Percentiles rank a stretch among this genome's conserved stretches.
phyloP scores from a whole-genome alignment of 2,329 filamentous ascomycete genomes.

The Celoporthe dispersa region DNA sequence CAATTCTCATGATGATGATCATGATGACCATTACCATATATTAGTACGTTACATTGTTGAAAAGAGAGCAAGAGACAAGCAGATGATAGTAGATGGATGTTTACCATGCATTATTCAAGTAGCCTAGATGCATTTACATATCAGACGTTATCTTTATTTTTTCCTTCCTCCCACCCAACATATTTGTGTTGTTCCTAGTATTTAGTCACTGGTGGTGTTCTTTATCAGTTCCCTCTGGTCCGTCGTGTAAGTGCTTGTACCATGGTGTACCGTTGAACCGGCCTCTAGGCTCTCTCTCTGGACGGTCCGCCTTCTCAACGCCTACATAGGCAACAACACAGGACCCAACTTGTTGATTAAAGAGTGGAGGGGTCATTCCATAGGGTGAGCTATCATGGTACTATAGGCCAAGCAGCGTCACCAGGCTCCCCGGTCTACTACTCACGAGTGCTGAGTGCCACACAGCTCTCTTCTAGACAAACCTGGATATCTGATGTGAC shows the following conservation, averaged over 20 bases:
- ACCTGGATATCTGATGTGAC: too few species aligned
- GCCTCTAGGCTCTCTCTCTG: not conserved
- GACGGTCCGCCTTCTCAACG: not conserved
- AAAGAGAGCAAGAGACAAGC: not conserved
- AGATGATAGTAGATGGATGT: not conserved
- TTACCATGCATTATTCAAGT: not conserved
- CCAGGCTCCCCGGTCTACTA: not conserved
- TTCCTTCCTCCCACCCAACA: too few species aligned
- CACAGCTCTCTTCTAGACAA: not conserved
- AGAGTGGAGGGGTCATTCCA: too few species aligned
- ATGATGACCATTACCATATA: constrained; percentile 2
- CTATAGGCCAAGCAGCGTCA: not conserved
- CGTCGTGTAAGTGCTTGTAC: not conserved
- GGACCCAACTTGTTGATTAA: too few species aligned
- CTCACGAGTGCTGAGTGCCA: too few species aligned
- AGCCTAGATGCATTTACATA: not conserved
- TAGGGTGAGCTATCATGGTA: too few species aligned
- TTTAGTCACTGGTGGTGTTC: not conserved
- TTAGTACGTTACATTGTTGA: not conserved
- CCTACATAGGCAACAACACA: not conserved
- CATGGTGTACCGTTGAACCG: not conserved
- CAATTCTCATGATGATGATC: not conserved
- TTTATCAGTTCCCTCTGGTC: not conserved
- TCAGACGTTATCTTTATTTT: not conserved
- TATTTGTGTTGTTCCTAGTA: too few species aligned